Percentiles rank a stretch among this genome's conserved stretches.
These are phyloP conservation scores for Mycocentrospora acerina DNA, from an alignment of 2,329 filamentous ascomycete genomes.

Conservation along the genomic window DNA sequence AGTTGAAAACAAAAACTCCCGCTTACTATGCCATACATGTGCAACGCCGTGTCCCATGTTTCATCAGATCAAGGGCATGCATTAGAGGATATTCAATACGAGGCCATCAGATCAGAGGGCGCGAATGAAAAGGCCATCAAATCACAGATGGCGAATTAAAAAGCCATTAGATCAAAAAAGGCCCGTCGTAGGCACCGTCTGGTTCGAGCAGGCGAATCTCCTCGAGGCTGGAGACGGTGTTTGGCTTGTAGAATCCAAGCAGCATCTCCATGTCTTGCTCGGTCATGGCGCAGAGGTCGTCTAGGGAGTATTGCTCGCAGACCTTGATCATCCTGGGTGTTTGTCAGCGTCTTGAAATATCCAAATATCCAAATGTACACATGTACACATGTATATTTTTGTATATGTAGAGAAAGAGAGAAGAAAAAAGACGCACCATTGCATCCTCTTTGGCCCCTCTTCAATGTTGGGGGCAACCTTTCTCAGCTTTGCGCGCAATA, in stretches of 20 bases:
- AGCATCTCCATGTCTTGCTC: constrained; percentile 80
- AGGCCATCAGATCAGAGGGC: no score
- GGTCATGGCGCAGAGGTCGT: constrained; percentile 79
- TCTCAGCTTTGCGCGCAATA: constrained; percentile 75
- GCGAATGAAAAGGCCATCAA: no score
- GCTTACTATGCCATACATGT: constrained; percentile 10
- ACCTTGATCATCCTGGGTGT: constrained; percentile 79
- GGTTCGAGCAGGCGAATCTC: constrained; percentile 45
- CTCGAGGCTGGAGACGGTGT: constrained; percentile 46
- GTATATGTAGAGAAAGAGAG: no score
- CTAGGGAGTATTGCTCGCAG: constrained; percentile 81
- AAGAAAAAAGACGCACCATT: no score
- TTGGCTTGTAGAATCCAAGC: constrained; percentile 68
- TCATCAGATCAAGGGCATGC: constrained; percentile 36
- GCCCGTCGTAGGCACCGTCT: constrained; percentile 49
- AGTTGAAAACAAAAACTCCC: constrained; percentile 10
- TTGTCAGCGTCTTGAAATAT: no score
- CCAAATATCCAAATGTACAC: no score
- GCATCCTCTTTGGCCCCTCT: constrained; percentile 85
- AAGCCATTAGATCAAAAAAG: constrained; percentile 45
- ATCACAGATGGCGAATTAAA: no score
- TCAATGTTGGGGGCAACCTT: constrained; percentile 70
- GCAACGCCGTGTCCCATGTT: constrained; percentile 10
- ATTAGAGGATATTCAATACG: no score
- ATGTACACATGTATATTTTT: no score